A percentile compares a stretch with the other conserved stretches of the same genome.
Evolutionary conservation across 1,284 basidiomycete genomes (phyloP).

Genomic region (Fomitopsis betulina): DNA sequence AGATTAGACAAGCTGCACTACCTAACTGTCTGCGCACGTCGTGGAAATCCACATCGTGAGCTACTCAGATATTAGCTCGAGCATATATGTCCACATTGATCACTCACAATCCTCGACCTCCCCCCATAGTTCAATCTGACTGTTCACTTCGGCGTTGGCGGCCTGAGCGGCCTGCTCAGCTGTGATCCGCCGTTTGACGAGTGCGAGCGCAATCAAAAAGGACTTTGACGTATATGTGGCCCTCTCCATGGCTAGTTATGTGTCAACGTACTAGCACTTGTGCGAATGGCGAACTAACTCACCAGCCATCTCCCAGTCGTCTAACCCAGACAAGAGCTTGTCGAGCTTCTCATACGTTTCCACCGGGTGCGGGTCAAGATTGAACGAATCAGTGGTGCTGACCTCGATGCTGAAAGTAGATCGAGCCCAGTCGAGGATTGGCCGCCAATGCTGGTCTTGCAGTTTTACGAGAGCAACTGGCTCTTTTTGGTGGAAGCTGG

Average conservation of each 20-base stretch:
- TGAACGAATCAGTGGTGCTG: constrained; percentile 62
- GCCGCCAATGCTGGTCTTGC: constrained; percentile 89
- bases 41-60: constrained; percentile 95
- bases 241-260: constrained; percentile 78
- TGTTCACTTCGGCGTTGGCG: constrained; percentile 89
- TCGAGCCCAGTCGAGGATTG: constrained; percentile 78
- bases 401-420: constrained; percentile 66
- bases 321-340: constrained; percentile 55
- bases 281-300: constrained; percentile 22
- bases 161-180: constrained; percentile 85
- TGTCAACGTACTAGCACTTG: background rate
- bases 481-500: constrained; percentile 79
- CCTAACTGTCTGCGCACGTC: constrained; percentile 88
- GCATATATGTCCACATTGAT: background rate
- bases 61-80: constrained; percentile 34
- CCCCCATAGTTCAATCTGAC: constrained; percentile 96
- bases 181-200: constrained; percentile 72
- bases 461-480: constrained; percentile 75
- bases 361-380: constrained; percentile 62
- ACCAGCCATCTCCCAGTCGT: constrained; percentile 89
- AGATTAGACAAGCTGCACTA: constrained; percentile 62
- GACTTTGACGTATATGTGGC: constrained; percentile 90
- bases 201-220: constrained; percentile 83
- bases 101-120: constrained; percentile 96
- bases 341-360: constrained; percentile 62